Base-by-base conservation (phyloP, 2,329 filamentous ascomycete species). In the Hymenotorrendiella dingleyae region DNA sequence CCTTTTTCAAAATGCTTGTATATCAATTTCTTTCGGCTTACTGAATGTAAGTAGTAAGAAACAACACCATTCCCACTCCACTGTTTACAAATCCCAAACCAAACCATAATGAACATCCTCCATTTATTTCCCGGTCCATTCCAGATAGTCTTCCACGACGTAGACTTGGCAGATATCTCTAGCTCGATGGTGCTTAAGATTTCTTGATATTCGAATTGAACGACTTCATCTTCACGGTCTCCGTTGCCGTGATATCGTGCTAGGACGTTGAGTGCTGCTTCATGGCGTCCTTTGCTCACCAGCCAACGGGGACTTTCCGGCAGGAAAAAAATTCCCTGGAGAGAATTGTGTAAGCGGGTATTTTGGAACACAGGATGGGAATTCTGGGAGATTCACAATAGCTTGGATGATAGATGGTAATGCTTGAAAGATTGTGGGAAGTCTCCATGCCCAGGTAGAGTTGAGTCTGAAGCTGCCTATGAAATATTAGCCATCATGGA, bases 191-290 rank as follows among this genome's bases (percentile, higher is more conserved):
- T 65, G 38, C 65, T 59, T 43, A 62, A 56, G 43, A 70, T 69
- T 51, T 69, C 67, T 21, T 56, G 53, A 48, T 60, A 63, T 49
- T 67, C 63, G 46, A 59, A 57, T 33, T 57, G 50, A 23, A 66
- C 62, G 12, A 67, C 56, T 28, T 58, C 55, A 35, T 64, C 60
- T 30, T 61, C 42, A 42, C 48, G 41, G 45, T 64, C 42, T 32
- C 62, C 62, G 37, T 59, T 54, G 28, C 61, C 62, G 42, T 66
- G 72, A 32, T 69, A 69, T 24, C 70, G 65, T n/a, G 64, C 62
- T 6, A 78, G 49, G 20, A 74, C 53, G 72, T 70, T 7, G 62
- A 59, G 47, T 66, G 70, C 47, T 70, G 68, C 47, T 70, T 66
- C 51, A 71, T 66, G 3, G 72, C 70, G 34, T 64, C 63, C 71